Evolutionary conservation across 2,329 filamentous ascomycete genomes (phyloP).

Genomic region (Cyanodermella asteris): DNA sequence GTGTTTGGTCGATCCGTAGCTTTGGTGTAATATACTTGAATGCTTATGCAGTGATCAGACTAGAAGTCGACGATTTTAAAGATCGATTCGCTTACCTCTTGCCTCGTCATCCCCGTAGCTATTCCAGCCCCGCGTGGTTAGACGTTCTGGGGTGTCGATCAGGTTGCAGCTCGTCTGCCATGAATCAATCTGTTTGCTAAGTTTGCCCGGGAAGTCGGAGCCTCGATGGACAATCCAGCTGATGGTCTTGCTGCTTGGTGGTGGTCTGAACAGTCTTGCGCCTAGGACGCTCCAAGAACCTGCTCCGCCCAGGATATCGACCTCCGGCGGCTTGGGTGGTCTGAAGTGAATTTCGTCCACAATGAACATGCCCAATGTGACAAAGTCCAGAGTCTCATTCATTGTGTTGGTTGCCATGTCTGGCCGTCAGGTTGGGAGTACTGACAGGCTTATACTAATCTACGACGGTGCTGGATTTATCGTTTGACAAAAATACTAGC

Average conservation of each 20-base stretch:
- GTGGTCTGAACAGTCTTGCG: slow-evolving; percentile 66
- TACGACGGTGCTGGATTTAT: no score
- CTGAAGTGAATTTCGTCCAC: slow-evolving; percentile 87
- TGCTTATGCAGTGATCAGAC: slow-evolving; percentile 20
- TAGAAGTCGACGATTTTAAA: not conserved
- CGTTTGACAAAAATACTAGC: no score
- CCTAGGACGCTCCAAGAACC: slow-evolving; percentile 74
- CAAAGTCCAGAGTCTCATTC: slow-evolving; percentile 43
- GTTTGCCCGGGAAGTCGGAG: slow-evolving; percentile 54
- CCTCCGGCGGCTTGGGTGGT: slow-evolving; percentile 44
- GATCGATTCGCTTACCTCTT: slow-evolving; percentile 24
- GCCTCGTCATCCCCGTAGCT: slow-evolving; percentile 54
- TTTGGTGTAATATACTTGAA: slow-evolving; percentile 85
- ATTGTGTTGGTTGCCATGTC: slow-evolving; percentile 25
- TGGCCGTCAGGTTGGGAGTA: slow-evolving; percentile 27
- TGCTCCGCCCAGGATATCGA: slow-evolving; percentile 67
- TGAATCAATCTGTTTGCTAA: slow-evolving; percentile 40
- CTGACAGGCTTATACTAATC: no score
- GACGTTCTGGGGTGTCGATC: slow-evolving; percentile 39
- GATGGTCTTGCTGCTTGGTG: slow-evolving; percentile 40
- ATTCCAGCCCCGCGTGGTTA: slow-evolving; percentile 86
- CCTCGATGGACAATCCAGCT: slow-evolving; percentile 87
- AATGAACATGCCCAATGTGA: slow-evolving; percentile 53
- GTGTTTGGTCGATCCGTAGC: slow-evolving; percentile 50
- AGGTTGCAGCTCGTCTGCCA: slow-evolving; percentile 61